A percentile compares a stretch with the other conserved stretches of the same genome.
phyloP scores from a whole-genome alignment of 202 grass and related monocot genomes.

The Hordeum pubiflorum region DNA sequence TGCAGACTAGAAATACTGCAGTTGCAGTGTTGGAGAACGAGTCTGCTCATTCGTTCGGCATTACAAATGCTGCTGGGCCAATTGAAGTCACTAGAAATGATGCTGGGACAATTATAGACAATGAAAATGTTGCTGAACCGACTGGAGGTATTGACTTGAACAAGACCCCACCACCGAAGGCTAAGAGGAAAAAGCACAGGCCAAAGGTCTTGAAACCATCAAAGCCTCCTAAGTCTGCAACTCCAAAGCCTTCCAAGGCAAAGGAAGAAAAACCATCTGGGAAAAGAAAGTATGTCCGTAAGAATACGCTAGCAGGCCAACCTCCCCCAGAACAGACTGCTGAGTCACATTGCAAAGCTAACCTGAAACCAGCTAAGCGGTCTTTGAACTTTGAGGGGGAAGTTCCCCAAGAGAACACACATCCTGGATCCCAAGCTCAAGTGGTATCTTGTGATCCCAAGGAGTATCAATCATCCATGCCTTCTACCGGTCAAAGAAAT shows the following conservation, averaged over 20 bases:
- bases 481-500: slow-evolving; percentile 7
- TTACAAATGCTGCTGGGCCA: not conserved
- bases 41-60: not conserved
- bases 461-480: not conserved
- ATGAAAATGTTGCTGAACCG: slow-evolving; percentile 8
- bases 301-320: slow-evolving; percentile 28
- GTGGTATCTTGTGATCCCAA: not conserved
- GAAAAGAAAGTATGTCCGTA: slow-evolving; percentile 60
- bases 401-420: slow-evolving; percentile 19
- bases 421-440: not conserved
- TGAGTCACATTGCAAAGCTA: not conserved
- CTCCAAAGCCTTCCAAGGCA: slow-evolving; percentile 35
- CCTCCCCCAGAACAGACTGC: not conserved
- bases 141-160: slow-evolving; percentile 53
- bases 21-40: slow-evolving; percentile 16
- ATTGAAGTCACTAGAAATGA: slow-evolving; percentile 8
- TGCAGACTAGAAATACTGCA: not conserved
- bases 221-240: slow-evolving; percentile 35
- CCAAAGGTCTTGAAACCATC: slow-evolving; percentile 56
- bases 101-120: not conserved
- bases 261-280: slow-evolving; percentile 36
- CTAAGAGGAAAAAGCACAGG: slow-evolving; percentile 64
- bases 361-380: slow-evolving; percentile 27
- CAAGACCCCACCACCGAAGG: slow-evolving; percentile 45
- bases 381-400: slow-evolving; percentile 47